Conservation (phyloP, 2,329 filamentous ascomycete genomes). For the Pestalotiopsis fici region DNA sequence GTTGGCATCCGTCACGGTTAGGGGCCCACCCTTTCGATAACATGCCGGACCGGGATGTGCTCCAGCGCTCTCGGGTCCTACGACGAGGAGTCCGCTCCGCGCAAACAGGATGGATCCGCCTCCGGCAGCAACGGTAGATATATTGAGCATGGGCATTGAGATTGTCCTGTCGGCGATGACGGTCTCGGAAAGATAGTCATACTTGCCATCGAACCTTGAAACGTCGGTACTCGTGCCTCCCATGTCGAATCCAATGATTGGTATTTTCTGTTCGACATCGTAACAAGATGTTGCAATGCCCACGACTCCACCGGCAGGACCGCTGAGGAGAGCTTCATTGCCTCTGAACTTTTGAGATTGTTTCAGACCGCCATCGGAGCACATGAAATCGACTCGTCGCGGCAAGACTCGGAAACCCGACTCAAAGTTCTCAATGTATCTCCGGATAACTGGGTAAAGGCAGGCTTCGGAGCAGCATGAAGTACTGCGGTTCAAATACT, state of each 20-base stretch:
- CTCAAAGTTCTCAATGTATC: conserved; percentile 68
- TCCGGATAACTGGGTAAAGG: conserved; percentile 67
- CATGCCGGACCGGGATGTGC: conserved; percentile 71
- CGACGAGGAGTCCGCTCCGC: conserved; percentile 70
- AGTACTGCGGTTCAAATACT: conserved; percentile 66
- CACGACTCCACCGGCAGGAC: conserved; percentile 12
- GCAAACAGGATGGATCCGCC: conserved; percentile 60
- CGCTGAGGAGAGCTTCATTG: conserved; percentile 47
- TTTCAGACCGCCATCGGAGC: conserved; percentile 46
- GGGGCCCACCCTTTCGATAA: conserved; percentile 69
- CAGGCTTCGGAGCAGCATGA: conserved; percentile 73
- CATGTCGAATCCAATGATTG: conserved; percentile 70
- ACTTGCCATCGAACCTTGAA: conserved; percentile 59
- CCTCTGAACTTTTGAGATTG: conserved; percentile 96
- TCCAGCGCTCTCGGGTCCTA: conserved; percentile 56
- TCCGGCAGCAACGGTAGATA: conserved; percentile 66
- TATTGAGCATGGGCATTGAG: conserved; percentile 75
- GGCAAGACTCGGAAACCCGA: conserved; percentile 62
- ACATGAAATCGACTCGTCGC: conserved; percentile 69
- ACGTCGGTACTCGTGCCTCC: conserved; percentile 73
- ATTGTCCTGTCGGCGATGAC: conserved; percentile 66
- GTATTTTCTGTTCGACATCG: conserved; percentile 2
- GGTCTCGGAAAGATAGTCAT: conserved; percentile 63
- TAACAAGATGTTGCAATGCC: conserved; percentile 11
- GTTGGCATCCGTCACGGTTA: conserved; percentile 76